Percentiles rank a stretch among this genome's conserved stretches.
These are phyloP conservation scores for Apiotrichum veenhuisii DNA, from an alignment of 1,284 basidiomycete species.

Conservation along the genomic window DNA sequence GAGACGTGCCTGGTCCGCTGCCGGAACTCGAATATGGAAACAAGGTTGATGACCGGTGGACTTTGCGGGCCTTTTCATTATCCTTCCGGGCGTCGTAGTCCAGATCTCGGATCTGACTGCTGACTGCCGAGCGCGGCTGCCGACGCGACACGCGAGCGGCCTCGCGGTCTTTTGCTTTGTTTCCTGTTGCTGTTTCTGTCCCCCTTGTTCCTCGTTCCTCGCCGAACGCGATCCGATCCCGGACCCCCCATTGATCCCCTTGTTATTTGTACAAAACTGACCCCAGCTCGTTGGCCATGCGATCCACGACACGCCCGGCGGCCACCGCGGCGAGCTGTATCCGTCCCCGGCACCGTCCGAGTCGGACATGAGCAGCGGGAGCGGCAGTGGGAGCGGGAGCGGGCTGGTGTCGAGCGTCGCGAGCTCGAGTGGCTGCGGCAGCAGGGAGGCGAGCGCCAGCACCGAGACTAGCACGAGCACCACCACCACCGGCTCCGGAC, in stretches of 20 bases:
- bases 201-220: too few species aligned
- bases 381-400: neutral
- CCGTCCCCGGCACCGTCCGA: neutral
- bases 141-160: too few species aligned
- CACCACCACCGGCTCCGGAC: neutral
- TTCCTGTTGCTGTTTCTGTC: too few species aligned
- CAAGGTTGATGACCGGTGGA: too few species aligned
- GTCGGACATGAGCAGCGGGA: neutral
- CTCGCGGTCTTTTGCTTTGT: too few species aligned
- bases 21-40: too few species aligned
- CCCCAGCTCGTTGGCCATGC: conserved; percentile 28
- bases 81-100: too few species aligned
- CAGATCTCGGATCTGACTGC: too few species aligned
- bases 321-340: neutral
- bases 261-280: neutral
- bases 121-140: too few species aligned
- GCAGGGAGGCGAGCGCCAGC: too few species aligned
- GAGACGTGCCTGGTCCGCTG: too few species aligned
- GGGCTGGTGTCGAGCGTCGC: neutral
- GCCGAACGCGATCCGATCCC: neutral
- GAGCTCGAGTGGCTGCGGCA: neutral
- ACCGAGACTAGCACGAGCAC: neutral
- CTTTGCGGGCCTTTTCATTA: too few species aligned
- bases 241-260: neutral
- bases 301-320: conserved; percentile 12